Conservation (phyloP, 768 basidiomycete genomes). For the Naematelia aurantialba region DNA sequence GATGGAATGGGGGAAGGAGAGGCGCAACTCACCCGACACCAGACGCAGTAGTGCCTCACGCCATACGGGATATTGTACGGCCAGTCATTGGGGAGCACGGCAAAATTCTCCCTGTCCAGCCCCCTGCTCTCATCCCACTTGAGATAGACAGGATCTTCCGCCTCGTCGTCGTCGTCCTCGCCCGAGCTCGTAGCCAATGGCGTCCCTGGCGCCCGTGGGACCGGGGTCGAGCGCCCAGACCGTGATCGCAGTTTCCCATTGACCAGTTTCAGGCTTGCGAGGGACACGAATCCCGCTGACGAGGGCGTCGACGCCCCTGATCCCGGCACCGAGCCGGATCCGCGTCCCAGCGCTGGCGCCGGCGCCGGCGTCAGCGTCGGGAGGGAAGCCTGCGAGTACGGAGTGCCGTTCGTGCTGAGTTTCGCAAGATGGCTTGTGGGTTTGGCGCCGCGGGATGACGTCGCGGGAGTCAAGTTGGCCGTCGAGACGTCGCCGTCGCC, state of each 20-base stretch:
- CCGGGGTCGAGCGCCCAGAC: background rate
- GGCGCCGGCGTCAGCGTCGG: too few species aligned
- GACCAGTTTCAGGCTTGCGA: constrained; percentile 16
- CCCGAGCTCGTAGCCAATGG: background rate
- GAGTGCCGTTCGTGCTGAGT: background rate
- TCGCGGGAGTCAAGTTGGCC: background rate
- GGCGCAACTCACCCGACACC: constrained; percentile 40
- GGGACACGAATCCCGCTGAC: constrained; percentile 32
- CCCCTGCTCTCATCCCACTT: constrained; percentile 20
- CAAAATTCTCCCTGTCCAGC: constrained; percentile 34
- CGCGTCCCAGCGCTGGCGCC: too few species aligned
- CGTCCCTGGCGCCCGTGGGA: background rate
- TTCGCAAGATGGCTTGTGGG: constrained; percentile 1
- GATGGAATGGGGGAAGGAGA: background rate
- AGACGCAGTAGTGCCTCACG: constrained; percentile 44
- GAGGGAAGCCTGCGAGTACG: background rate
- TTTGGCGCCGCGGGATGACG: background rate
- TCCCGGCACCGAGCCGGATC: background rate
- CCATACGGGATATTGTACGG: constrained; percentile 46
- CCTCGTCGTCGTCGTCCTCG: constrained; percentile 16
- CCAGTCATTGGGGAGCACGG: constrained; percentile 48
- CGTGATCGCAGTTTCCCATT: constrained; percentile 10
- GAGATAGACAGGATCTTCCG: constrained; percentile 17
- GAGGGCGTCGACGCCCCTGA: constrained; percentile 29
- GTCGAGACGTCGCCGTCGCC: background rate